phyloP scores from a whole-genome alignment of 176 grass and related monocot genomes.

The Calamus simplicifolius region DNA sequence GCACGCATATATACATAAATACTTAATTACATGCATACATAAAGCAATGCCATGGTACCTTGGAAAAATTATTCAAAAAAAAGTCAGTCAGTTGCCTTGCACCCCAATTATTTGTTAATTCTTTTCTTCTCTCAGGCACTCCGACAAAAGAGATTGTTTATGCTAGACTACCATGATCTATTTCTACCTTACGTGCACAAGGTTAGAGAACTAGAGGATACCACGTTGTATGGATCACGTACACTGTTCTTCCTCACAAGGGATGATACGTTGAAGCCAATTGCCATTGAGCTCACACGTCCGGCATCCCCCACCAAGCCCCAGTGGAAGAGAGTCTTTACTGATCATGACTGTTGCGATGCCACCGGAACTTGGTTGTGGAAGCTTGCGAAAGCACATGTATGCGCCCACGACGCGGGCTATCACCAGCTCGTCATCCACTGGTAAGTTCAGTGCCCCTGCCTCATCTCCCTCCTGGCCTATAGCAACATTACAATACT shows the following conservation, averaged over 20 bases:
- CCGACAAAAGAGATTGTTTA: conserved; percentile 45
- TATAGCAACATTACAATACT: background rate
- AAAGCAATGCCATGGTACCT: too few relatives aligned
- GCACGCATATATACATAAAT: too few relatives aligned
- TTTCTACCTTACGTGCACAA: conserved; percentile 60
- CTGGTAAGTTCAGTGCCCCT: conserved; percentile 25
- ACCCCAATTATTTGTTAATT: too few relatives aligned
- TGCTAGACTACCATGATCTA: conserved; percentile 85
- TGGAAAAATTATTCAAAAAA: too few relatives aligned
- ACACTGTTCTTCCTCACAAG: conserved; percentile 56
- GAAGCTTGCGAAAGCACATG: conserved; percentile 81
- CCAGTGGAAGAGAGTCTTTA: conserved; percentile 47
- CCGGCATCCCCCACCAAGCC: conserved; percentile 50
- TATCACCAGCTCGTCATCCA: conserved; percentile 85
- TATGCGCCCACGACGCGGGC: conserved; percentile 58
- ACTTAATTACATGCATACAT: too few relatives aligned
- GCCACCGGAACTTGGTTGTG: conserved; percentile 66
- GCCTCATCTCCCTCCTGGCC: background rate
- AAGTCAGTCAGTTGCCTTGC: too few relatives aligned
- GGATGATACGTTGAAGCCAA: conserved; percentile 38
- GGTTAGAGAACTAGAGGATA: conserved; percentile 32
- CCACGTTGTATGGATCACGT: conserved; percentile 61
- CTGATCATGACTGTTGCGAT: conserved; percentile 33
- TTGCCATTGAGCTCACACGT: conserved; percentile 69
- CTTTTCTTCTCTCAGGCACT: conserved; percentile 32